These are phyloP conservation scores for Termitomyces sp. DNA, from an alignment of 768 basidiomycete genomes.

Conservation along the genomic window DNA sequence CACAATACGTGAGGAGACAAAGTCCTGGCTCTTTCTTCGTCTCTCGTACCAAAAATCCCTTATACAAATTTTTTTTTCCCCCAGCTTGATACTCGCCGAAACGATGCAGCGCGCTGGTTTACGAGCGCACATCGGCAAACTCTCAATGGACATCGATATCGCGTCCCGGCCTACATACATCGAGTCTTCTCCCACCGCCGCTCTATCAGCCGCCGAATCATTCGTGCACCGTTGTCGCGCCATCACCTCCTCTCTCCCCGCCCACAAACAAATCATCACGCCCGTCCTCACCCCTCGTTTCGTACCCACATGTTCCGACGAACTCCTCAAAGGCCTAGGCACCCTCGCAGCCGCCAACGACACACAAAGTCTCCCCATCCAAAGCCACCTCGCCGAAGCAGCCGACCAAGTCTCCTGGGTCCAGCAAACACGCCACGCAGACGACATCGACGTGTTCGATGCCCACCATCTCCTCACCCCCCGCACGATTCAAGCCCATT, in stretches of 20 bases:
- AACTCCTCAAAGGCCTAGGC: conserved; percentile 58
- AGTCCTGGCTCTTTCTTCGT: conserved; percentile 44
- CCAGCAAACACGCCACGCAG: conserved; percentile 44
- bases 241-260: conserved; percentile 32
- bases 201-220: conserved; percentile 43
- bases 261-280: conserved; percentile 51
- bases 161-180: conserved; percentile 67
- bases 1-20: conserved; percentile 76
- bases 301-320: conserved; percentile 81
- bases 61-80: too few relatives aligned
- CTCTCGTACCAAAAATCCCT: too few relatives aligned
- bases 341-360: conserved; percentile 31
- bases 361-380: conserved; percentile 45
- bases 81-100: conserved; percentile 66
- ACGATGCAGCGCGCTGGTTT: conserved; percentile 68
- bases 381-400: conserved; percentile 83
- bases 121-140: conserved; percentile 81
- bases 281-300: conserved; percentile 89
- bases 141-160: conserved; percentile 85
- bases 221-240: conserved; percentile 52
- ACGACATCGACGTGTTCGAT: conserved; percentile 76
- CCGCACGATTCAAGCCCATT: conserved; percentile 80
- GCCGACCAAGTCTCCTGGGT: conserved; percentile 75
- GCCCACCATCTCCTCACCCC: conserved; percentile 50
- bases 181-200: conserved; percentile 46